Base-by-base conservation (phyloP, 2,329 filamentous ascomycete species). In the Trichoderma aggressivum region DNA sequence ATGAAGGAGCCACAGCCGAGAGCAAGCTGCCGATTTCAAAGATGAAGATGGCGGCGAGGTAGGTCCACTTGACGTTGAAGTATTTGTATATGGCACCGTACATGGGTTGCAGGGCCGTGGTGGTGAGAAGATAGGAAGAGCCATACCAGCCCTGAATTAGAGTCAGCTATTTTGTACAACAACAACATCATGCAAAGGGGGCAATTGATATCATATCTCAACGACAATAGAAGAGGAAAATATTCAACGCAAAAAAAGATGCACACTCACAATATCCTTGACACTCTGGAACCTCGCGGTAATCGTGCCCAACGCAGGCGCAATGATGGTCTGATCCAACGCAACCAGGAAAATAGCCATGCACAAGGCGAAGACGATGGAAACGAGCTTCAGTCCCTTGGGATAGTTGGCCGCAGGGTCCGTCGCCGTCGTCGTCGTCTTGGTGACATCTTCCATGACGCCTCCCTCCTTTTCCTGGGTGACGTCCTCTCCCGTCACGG, bases 221-320 rank as follows among this genome's bases (percentile, higher is more conserved):
- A 53, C 10, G 18, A 24, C 21, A 53, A 7, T 1, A 53, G 10
- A 7, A 14, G 21, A 24, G 39, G 2, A 55, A 69, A 81, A 43
- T n/a, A 4, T 1, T 8, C 11, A 12, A 12, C 7, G 14, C 34
- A 26, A 18, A 14, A 32, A 56, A 3, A 16, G 18, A 24, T 30
- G 61, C 43, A 12, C 28, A 47, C 77, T 69, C 70, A 81, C 84
- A 73, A 86, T 85, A 70, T 86, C 85, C 73, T 82, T 81, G 43
- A 84, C 80, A 62, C 81, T 84, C 56, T 75, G 71, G 65, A 83
- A 86, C 61, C 85, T 78, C 1, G 78, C 78, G 0, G 85, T 86
- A 73, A 87, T 88, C 75, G 85, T 84, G 24, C 85, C 84, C 21
- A 87, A 81, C 1, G 86, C 86, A 16, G 86, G 85, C 7, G 84